A percentile compares a stretch with the other conserved stretches of the same genome.
These are phyloP conservation scores for Alternaria infectoria DNA, from an alignment of 2,329 filamentous ascomycete species.

Conservation along the genomic window DNA sequence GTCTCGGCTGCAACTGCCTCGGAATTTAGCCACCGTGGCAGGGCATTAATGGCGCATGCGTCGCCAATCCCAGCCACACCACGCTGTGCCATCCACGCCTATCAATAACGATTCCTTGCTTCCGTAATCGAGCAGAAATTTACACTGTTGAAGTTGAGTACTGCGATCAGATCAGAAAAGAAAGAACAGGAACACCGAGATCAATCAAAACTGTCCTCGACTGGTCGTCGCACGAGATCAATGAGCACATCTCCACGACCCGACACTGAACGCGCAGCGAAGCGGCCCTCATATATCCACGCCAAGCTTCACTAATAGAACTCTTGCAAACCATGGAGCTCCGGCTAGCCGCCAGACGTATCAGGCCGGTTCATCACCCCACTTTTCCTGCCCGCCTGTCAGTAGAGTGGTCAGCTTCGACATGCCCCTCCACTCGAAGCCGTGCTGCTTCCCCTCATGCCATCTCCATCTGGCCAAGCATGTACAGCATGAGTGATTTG, in stretches of 20 bases:
- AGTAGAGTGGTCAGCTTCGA: slow-evolving; percentile 12
- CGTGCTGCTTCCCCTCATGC: slow-evolving; percentile 10
- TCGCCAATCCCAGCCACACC: slow-evolving; percentile 20
- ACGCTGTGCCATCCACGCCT: slow-evolving; percentile 10
- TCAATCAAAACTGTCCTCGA: not conserved
- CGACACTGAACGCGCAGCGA: slow-evolving; percentile 6
- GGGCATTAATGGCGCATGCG: slow-evolving; percentile 28
- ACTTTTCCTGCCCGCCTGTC: slow-evolving; percentile 31
- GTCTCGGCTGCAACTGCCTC: slow-evolving; percentile 2
- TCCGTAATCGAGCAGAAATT: not conserved
- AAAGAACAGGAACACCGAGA: not conserved
- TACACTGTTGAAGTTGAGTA: not conserved
- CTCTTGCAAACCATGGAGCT: slow-evolving; percentile 21
- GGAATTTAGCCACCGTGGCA: slow-evolving; percentile 4
- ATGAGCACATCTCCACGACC: not conserved
- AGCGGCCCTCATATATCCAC: slow-evolving; percentile 19
- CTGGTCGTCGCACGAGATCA: not conserved
- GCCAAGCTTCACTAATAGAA: slow-evolving; percentile 33
- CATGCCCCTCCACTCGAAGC: slow-evolving; percentile 15
- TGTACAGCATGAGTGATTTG: slow-evolving; percentile 20
- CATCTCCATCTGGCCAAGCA: slow-evolving; percentile 23
- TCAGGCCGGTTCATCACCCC: slow-evolving; percentile 26
- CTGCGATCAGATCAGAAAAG: not conserved
- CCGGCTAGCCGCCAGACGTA: slow-evolving; percentile 31
- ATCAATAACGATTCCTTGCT: slow-evolving; percentile 2